Conservation (phyloP, 1,139 yeast genomes). For the Sugiyamaella japonica region DNA sequence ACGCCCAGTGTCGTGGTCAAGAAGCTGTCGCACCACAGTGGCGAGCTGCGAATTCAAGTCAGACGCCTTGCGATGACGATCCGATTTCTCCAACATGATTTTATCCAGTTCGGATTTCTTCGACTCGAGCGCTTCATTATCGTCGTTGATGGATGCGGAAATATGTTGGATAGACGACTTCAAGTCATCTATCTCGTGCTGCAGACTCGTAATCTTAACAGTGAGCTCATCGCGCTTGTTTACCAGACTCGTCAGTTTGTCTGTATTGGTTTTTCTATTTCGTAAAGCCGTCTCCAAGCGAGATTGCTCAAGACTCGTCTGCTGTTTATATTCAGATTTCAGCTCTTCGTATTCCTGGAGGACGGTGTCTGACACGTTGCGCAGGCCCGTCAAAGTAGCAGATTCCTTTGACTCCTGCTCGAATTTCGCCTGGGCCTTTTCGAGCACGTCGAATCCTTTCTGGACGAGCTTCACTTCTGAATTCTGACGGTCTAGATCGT, state of each 20-base stretch:
- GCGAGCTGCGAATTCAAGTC: constrained; percentile 64
- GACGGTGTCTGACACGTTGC: constrained; percentile 50
- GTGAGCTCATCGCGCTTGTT: constrained; percentile 33
- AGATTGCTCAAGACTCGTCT: constrained; percentile 35
- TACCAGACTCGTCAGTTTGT: constrained; percentile 33
- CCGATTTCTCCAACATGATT: constrained; percentile 50
- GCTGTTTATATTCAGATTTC: constrained; percentile 51
- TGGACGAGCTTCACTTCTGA: constrained; percentile 46
- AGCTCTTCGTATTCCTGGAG: constrained; percentile 60
- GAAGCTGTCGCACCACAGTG: constrained; percentile 59
- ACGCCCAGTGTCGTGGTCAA: constrained; percentile 72
- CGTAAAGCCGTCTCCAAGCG: constrained; percentile 33
- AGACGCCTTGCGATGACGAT: constrained; percentile 50
- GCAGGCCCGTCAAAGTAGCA: constrained; percentile 22
- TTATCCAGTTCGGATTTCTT: constrained; percentile 48
- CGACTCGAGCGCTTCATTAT: constrained; percentile 40
- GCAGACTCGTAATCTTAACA: constrained; percentile 26
- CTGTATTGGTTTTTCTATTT: constrained; percentile 34
- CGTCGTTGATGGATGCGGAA: constrained; percentile 36
- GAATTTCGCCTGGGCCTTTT: constrained; percentile 47
- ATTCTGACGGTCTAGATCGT: constrained; percentile 57
- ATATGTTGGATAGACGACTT: constrained; percentile 23
- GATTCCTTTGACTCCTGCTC: constrained; percentile 45
- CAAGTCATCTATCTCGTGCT: constrained; percentile 41
- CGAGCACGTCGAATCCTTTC: constrained; percentile 52